These are phyloP conservation scores for Mrakiaceae sp. DNA, from an alignment of 1,284 basidiomycete species.

Conservation along the genomic window DNA sequence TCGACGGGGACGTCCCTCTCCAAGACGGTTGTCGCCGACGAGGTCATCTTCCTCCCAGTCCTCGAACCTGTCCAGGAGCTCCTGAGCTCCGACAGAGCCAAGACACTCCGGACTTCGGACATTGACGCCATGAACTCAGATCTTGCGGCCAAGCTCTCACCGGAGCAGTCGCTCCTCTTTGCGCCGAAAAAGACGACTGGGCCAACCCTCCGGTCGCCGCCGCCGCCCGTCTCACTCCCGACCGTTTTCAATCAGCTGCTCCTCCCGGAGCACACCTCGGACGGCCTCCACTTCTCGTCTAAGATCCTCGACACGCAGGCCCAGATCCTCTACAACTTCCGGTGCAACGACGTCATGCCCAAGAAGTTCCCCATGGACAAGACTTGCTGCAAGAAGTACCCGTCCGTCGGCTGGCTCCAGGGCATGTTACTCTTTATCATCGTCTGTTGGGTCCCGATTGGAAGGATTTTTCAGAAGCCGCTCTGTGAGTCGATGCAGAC, in stretches of 20 bases:
- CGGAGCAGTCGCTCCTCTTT: slow-evolving; percentile 3
- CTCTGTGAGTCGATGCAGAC: slow-evolving; percentile 31
- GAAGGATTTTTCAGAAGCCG: slow-evolving; percentile 34
- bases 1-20: neutral
- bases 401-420: slow-evolving; percentile 49
- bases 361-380: slow-evolving; percentile 61
- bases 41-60: slow-evolving; percentile 62
- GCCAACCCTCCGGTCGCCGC: slow-evolving; percentile 25
- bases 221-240: slow-evolving; percentile 49
- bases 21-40: slow-evolving; percentile 44
- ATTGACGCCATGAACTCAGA: slow-evolving; percentile 82
- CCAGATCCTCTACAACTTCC: slow-evolving; percentile 63
- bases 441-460: slow-evolving; percentile 48
- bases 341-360: slow-evolving; percentile 63
- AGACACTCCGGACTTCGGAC: slow-evolving; percentile 58
- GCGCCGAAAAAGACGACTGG: slow-evolving; percentile 27
- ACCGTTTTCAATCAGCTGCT: slow-evolving; percentile 67
- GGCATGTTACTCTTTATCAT: slow-evolving; percentile 44
- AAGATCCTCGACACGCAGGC: slow-evolving; percentile 57
- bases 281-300: slow-evolving; percentile 70
- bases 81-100: slow-evolving; percentile 50
- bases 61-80: slow-evolving; percentile 63
- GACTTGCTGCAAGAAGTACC: slow-evolving; percentile 71
- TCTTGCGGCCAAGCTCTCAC: slow-evolving; percentile 51
- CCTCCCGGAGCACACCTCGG: slow-evolving; percentile 56